These are phyloP conservation scores for Psilocybe cubensis DNA, from an alignment of 768 basidiomycete species.

Conservation along the genomic window DNA sequence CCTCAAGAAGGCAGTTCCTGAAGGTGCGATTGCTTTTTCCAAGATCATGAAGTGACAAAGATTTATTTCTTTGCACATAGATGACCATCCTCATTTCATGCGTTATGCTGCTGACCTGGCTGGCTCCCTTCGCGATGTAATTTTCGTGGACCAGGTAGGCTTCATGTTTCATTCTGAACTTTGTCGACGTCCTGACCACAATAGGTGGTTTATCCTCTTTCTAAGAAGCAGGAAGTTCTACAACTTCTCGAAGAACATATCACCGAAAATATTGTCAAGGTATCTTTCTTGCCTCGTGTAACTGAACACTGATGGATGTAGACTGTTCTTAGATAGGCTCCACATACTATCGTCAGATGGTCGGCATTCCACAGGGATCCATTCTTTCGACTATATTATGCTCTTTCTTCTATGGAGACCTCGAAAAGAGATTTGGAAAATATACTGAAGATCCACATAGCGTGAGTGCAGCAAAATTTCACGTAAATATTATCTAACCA, in stretches of 20 bases:
- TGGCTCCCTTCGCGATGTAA: conserved; percentile 63
- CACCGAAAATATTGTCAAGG: conserved; percentile 91
- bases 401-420: conserved; percentile 91
- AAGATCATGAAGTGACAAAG: neutral
- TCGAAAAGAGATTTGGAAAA: conserved; percentile 64
- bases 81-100: conserved; percentile 77
- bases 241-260: conserved; percentile 88
- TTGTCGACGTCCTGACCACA: neutral
- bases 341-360: conserved; percentile 84
- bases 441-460: conserved; percentile 62
- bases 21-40: conserved; percentile 43
- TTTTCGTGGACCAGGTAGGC: conserved; percentile 84
- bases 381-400: conserved; percentile 94
- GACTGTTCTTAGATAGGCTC: conserved; percentile 67
- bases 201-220: conserved; percentile 52
- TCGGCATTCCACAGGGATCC: conserved; percentile 97
- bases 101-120: conserved; percentile 73
- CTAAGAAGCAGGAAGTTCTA: conserved; percentile 63
- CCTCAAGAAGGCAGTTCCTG: conserved; percentile 65
- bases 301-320: neutral
- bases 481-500: neutral
- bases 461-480: conserved; percentile 45
- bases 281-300: neutral
- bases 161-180: neutral
- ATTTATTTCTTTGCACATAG: conserved; percentile 40